Percentiles rank a stretch among this genome's conserved stretches.
Conservation (phyloP, 164 flowering plant genomes). For the Macadamia integrifolia region DNA sequence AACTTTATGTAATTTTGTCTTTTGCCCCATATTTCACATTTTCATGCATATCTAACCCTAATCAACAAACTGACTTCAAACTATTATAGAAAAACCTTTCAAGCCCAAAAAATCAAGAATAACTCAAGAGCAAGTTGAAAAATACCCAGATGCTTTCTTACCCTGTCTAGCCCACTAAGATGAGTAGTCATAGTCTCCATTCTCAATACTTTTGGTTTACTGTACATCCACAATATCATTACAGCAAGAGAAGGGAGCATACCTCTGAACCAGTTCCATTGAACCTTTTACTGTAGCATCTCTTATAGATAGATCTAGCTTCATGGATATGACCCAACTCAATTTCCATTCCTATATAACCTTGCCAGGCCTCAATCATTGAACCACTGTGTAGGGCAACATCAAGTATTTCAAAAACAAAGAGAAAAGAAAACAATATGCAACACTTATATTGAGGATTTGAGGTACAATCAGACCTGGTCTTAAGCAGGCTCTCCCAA, state of each 20-base stretch:
- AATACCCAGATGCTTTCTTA: too few relatives aligned
- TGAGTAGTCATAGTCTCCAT: too few relatives aligned
- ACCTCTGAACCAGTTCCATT: conserved; percentile 87
- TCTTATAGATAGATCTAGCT: conserved; percentile 76
- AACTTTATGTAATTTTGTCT: too few relatives aligned
- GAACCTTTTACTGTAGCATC: conserved; percentile 90
- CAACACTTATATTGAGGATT: neutral
- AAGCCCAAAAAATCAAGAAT: too few relatives aligned
- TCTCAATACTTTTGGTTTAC: too few relatives aligned
- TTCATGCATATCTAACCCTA: too few relatives aligned
- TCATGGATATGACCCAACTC: conserved; percentile 55
- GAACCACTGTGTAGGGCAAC: conserved; percentile 48
- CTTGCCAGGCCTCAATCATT: conserved; percentile 71
- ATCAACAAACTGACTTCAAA: too few relatives aligned
- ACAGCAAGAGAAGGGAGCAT: conserved; percentile 3
- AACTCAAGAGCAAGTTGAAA: too few relatives aligned
- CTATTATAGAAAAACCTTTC: too few relatives aligned
- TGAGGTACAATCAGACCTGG: conserved; percentile 33
- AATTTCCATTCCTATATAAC: conserved; percentile 80
- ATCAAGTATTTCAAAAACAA: neutral
- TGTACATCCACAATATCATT: too few relatives aligned
- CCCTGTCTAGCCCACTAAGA: too few relatives aligned
- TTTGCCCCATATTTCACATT: too few relatives aligned
- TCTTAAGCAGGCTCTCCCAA: conserved; percentile 92
- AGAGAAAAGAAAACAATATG: conserved; percentile 5